Evolutionary conservation across 371 early-diverging fungal genomes (phyloP), one percentile per base, ranked within the genome.

Genomic region (Paraphysoderma sedebokerense): DNA sequence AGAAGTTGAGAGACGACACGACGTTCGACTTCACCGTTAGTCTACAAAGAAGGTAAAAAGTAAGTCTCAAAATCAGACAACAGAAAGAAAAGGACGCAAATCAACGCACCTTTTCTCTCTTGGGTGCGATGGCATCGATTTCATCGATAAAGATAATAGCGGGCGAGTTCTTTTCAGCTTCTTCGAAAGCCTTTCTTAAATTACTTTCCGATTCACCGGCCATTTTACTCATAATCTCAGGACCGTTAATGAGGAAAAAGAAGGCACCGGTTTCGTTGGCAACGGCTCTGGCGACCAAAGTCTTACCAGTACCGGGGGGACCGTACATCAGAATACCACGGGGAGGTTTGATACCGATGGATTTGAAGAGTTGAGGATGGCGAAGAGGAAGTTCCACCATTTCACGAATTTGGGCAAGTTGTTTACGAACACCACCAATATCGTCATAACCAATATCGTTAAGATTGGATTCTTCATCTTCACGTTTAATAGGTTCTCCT

Each of bases 191-290:
- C 67, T 98, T 96, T 54, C 98, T 81, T 51, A 99, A 63, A 69
- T 98, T 98, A 58, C 85, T 87, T 87, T 66, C 85, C 86, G 19
- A 89, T 98, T 64, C 98, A 61, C 99, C 99, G 39, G 96, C 90
- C 92, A 98, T 96, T 74, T 98, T 98, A 50, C 91, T 90, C 98
- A 98, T 95, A 59, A 99, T 92, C 58, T 98, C 98, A 49, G 99
- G 97, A 38, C 97, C 98, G 63, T 97, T 97, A 66, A 99, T 96
- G 49, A 90, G 64, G 74, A 91, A 92, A 71, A 97, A 88, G 80
- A 89, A 91, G 23, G 83, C 87, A 19, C 85, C 87, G 5, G 82
- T 85, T 60, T 85, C 87, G 64, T 86, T 85, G 34, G 86, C 85
- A 17, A 85, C 83, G 5, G 88, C 86, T 35, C 77, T 63, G 20